Evolutionary conservation across 1,139 yeast species (phyloP).

Genomic region (Neolecta irregularis): DNA sequence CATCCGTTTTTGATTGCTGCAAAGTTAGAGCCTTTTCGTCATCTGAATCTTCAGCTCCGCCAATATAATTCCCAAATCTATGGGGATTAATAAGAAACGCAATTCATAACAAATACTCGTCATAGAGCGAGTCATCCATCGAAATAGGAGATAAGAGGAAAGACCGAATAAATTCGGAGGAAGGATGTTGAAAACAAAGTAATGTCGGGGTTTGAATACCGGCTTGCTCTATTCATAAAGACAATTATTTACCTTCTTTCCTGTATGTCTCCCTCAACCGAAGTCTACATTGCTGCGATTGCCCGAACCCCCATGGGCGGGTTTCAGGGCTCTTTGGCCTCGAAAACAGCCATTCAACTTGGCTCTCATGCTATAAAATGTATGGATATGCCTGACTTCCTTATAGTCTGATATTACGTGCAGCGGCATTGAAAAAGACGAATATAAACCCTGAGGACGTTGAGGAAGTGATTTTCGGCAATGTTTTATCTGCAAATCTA

Average conservation of each 20-base stretch:
- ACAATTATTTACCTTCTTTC: too few species aligned
- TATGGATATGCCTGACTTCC: slow-evolving; percentile 9
- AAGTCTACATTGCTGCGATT: slow-evolving; percentile 74
- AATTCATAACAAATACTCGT: slow-evolving; percentile 5
- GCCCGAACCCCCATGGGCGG: slow-evolving; percentile 95
- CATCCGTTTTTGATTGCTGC: slow-evolving; percentile 1
- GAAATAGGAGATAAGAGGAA: too few species aligned
- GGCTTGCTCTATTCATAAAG: too few species aligned
- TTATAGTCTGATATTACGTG: background rate
- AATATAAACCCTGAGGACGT: slow-evolving; percentile 50
- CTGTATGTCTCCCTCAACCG: too few species aligned
- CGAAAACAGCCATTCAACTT: slow-evolving; percentile 64
- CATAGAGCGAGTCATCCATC: slow-evolving; percentile 15
- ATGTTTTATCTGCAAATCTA: slow-evolving; percentile 79
- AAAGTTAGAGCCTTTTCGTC: slow-evolving; percentile 3
- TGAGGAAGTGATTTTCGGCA: slow-evolving; percentile 86
- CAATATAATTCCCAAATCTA: slow-evolving; percentile 14
- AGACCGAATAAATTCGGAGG: too few species aligned
- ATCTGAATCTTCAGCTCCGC: slow-evolving; percentile 9
- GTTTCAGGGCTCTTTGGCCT: slow-evolving; percentile 67
- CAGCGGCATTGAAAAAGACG: slow-evolving; percentile 10
- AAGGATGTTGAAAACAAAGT: too few species aligned
- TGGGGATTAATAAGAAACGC: background rate
- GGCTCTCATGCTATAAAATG: slow-evolving; percentile 80
- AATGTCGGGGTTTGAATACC: too few species aligned